phyloP scores from a whole-genome alignment of 2,329 filamentous ascomycete species.

The Plenodomus tracheiphilus region DNA sequence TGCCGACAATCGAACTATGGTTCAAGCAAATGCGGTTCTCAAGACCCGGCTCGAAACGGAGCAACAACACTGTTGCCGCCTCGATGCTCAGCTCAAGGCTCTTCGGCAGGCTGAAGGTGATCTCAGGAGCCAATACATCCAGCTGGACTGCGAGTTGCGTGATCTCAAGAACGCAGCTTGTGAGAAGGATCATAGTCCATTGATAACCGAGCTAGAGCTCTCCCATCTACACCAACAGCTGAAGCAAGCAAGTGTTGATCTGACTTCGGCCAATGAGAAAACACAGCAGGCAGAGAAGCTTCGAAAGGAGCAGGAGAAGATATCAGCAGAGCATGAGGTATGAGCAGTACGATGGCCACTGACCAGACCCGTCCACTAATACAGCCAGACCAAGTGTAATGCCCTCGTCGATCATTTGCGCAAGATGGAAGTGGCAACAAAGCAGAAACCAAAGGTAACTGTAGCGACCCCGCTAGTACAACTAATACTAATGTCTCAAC shows the following conservation, averaged over 20 bases:
- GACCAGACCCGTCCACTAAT: neutral
- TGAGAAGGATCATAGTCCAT: neutral
- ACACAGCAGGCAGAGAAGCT: constrained; percentile 7
- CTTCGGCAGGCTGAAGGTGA: constrained; percentile 13
- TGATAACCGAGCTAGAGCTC: constrained; percentile 10
- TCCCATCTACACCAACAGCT: constrained; percentile 16
- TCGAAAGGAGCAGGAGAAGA: constrained; percentile 7
- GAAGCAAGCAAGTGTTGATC: constrained; percentile 10
- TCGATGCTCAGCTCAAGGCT: constrained; percentile 12
- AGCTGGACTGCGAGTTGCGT: constrained; percentile 20
- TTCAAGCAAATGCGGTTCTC: constrained; percentile 18
- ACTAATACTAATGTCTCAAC: neutral
- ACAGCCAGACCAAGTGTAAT: neutral
- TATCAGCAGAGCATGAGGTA: constrained; percentile 8
- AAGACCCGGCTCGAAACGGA: constrained; percentile 18
- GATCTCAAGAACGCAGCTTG: constrained; percentile 7
- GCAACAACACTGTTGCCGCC: constrained; percentile 11
- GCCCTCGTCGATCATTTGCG: neutral
- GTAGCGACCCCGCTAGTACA: neutral
- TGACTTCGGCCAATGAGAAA: constrained; percentile 5
- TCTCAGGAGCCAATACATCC: constrained; percentile 8
- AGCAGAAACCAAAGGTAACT: constrained; percentile 7
- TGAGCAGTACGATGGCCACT: neutral
- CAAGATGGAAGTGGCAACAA: neutral
- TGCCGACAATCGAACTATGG: constrained; percentile 13